Evolutionary conservation across 1,139 yeast genomes (phyloP), one percentile per base, ranked within the genome.

Genomic region (Taphrina communis): DNA sequence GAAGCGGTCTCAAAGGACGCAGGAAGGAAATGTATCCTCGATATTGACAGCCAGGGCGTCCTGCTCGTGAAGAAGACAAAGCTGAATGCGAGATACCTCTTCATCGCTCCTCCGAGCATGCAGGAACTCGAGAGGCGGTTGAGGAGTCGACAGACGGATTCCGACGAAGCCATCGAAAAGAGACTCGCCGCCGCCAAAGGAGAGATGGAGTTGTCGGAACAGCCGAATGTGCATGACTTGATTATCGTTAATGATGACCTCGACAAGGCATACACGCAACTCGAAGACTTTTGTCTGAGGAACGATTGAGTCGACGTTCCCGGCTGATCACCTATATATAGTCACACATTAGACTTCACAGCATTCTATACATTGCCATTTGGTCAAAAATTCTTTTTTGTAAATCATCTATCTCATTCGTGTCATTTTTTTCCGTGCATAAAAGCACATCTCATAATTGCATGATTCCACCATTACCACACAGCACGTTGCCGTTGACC

Each of bases 31-130:
- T 94, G 99, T 81, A 87, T 94, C 73, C 84, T 94, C 77, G 99
- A 94, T 79, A 94, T 94, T 74, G 99, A 94, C 84, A 92, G 93
- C 97, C 98, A 95, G 72, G 99, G 99, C 73, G 99, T 94, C 75
- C 88, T 89, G 81, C 84, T 91, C 17, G 97, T 94, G 73, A 95
- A 95, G 81, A 81, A 84, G 68, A 87, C 97, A 19, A 86, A 86
- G 73, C 83, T 94, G 75, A 86, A 90, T 75, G 97, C 99, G 60
- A 84, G 93, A 77, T 94, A 81, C 79, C 81, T 95, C 74, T 94
- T 95, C 77, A 78, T 94, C 73, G 89, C 97, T 62, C 99, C 99
- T 57, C 99, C 99, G 35, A 88, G 95, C 44, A 81, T 92, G 74
- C 97, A 89, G 68, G 85, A 83, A 69, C 85, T 94, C 76, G 85